These are phyloP conservation scores for Tulasnella sp. DNA, from an alignment of 768 basidiomycete species.

Conservation along the genomic window DNA sequence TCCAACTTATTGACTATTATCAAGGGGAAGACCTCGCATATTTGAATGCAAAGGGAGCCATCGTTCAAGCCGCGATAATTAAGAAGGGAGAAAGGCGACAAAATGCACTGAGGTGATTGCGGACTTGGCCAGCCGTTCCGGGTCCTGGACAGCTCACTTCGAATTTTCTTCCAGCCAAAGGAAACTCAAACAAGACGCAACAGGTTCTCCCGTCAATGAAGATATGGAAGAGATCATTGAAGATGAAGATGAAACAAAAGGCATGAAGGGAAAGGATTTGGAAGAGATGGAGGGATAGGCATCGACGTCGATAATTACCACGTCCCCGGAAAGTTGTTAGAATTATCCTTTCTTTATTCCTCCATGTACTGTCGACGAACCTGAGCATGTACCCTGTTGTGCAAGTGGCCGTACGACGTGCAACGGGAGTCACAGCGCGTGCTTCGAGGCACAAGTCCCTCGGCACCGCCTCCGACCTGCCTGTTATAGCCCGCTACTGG, in stretches of 20 bases:
- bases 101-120: background rate
- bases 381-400: background rate
- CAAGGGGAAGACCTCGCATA: conserved; percentile 73
- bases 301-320: background rate
- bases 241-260: conserved; percentile 47
- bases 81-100: conserved; percentile 53
- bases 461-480: background rate
- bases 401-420: background rate
- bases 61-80: conserved; percentile 69
- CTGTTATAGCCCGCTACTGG: background rate
- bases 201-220: conserved; percentile 44
- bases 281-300: conserved; percentile 47
- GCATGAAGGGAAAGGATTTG: conserved; percentile 38
- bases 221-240: conserved; percentile 31
- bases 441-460: background rate
- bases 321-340: background rate
- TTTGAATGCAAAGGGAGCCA: conserved; percentile 69
- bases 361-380: background rate
- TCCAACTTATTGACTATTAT: conserved; percentile 70
- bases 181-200: conserved; percentile 67
- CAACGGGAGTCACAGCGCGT: background rate
- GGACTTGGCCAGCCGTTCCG: background rate
- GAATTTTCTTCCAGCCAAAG: conserved; percentile 50
- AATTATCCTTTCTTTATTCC: background rate
- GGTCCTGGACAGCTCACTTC: background rate